Evolutionary conservation across 306 rosid genomes (phyloP).

Genomic region (Malus asiatica): DNA sequence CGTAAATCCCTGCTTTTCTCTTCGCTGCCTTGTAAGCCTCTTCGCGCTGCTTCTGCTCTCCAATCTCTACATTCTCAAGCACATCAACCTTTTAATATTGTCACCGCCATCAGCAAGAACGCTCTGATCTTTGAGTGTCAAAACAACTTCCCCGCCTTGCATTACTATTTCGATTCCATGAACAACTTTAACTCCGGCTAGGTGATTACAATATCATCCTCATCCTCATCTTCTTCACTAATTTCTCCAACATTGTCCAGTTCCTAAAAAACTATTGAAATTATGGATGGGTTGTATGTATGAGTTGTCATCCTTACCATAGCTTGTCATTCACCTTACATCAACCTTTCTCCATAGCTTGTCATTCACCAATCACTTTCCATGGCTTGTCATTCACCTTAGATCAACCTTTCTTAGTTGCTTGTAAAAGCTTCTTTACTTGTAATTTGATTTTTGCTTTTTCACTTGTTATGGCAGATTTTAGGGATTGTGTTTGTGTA

Average conservation of each 20-base stretch:
- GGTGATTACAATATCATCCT: slow-evolving; percentile 24
- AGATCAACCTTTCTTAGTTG: no score
- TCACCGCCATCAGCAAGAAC: slow-evolving; percentile 69
- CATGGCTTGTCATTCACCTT: no score
- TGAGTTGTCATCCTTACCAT: no score
- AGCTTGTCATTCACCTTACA: no score
- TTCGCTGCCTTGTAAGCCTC: slow-evolving; percentile 86
- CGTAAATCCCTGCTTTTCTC: slow-evolving; percentile 74
- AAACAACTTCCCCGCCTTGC: slow-evolving; percentile 87
- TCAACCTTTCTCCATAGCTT: no score
- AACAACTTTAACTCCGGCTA: slow-evolving; percentile 86
- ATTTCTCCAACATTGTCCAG: slow-evolving; percentile 74
- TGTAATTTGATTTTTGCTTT: no score
- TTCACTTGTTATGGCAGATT: no score
- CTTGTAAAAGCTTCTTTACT: no score
- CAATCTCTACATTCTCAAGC: slow-evolving; percentile 94
- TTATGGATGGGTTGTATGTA: no score
- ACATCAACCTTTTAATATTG: slow-evolving; percentile 65
- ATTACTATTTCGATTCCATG: slow-evolving; percentile 91
- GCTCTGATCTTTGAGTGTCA: slow-evolving; percentile 88
- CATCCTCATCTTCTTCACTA: slow-evolving; percentile 60
- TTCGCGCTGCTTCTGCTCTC: slow-evolving; percentile 76
- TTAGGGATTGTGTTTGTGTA: no score
- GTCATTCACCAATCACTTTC: no score
- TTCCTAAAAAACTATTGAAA: slow-evolving; percentile 25